Base-by-base conservation (phyloP, 345 rosid genomes). In the Populus pruinosa region DNA sequence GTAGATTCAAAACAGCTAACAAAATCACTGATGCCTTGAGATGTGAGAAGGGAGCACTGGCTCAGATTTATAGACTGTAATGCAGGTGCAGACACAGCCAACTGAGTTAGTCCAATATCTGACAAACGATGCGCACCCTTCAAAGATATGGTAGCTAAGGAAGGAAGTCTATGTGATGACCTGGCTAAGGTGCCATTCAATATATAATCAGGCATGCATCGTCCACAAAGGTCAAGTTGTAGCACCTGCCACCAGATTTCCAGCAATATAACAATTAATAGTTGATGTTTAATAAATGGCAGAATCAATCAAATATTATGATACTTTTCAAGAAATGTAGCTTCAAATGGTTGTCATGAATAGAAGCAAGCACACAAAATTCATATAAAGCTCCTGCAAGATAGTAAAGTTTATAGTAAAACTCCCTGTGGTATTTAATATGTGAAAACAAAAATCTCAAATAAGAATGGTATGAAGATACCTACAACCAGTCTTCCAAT, bases 161-260 rank as follows among this genome's bases (percentile, higher is more conserved):
- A 50, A 10, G 84, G 81, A 67, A 90, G 85, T 38, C 83, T 72
- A 47, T 33, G 5, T 10, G 71, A 29, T 64, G 81, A 69, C 70
- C 25, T 35, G 13, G 78, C 80, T 77, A 87, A 67, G 49, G 83
- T 85, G 3, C 61, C 75, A 47, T 1, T 21, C 59, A 90, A 47
- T 2, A 81, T 50, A 43, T 72, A 11, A 55, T 90, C 89, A 25
- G 84, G 64, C 77, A 90, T 70, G 8, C 82, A 75, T 29, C 75
- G 66, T 47, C 89, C 91, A 20, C 88, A 85, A 5, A 79, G 80
- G 78, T 82, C 90, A 78, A 90, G 87, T 79, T 77, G 87, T 18
- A 90, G 82, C 49, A 83, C 85, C 91, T 89, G 79, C 71, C 13
- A 71, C 79, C 56, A 77, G 14, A 72, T 33, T 21, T 39, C 71